Base-by-base conservation (phyloP, 768 basidiomycete genomes). In the Inosperma sp. region DNA sequence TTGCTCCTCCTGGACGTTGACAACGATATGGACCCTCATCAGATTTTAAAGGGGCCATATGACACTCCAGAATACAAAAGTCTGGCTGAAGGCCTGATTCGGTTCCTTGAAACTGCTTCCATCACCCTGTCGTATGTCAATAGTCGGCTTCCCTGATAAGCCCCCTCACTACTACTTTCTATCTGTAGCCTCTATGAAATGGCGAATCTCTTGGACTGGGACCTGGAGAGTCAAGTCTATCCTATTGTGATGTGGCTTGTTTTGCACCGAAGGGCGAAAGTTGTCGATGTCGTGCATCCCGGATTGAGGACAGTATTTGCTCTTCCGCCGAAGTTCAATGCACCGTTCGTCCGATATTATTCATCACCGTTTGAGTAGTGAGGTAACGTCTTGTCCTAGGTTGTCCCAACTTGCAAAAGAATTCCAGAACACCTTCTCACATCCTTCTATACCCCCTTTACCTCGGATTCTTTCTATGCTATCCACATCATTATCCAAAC, bases 171-270 rank as follows among this genome's bases (percentile, higher is more conserved):
- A n/a, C n/a, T n/a, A n/a, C 26, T 29, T 56, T 27, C 21, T 36
- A 6, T 17, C 30, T 52, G 42, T 21, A 90, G 88, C 37, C 72
- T 93, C 27, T 81, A 81, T 12, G 89, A 92, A 56, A 83, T 93
- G 76, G 86, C 86, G 3, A 83, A 76, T 61, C 63, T 89, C 29
- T 69, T 94, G 33, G 89, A 92, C 51, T 90, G 90, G 82, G 84
- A 93, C 56, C 69, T 91, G 6, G 83, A 91, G 57, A 72, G 79
- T 0, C 90, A 95, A 59, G 77, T 95, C 1, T 89, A 88, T 61
- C 89, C 93, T 1, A 82, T 88, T n/a, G 94, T 95, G 7, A 81
- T 91, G 14, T 93, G 93, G 80, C 75, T 99, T 25, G 88, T 97
- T 25, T 84, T 90, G 52, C 93, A 93, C 67, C 79, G 90, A 47